Evolutionary conservation across 257 asterid genomes (phyloP).

Genomic region (Lavandula angustifolia): DNA sequence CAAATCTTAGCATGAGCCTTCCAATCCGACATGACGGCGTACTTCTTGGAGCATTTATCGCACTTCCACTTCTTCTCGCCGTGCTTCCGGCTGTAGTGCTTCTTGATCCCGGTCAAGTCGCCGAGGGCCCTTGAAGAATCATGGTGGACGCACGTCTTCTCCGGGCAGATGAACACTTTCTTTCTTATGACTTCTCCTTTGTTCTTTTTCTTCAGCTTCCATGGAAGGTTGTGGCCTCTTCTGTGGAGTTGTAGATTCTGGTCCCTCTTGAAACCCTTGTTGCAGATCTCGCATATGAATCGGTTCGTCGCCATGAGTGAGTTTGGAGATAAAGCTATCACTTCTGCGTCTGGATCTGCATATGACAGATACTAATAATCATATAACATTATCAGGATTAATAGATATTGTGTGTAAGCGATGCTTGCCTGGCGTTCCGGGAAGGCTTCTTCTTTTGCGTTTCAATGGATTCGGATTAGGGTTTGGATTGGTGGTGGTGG

Average conservation of each 20-base stretch:
- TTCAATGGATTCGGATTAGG: constrained; percentile 49
- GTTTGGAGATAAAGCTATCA: constrained; percentile 72
- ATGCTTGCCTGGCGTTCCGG: constrained; percentile 60
- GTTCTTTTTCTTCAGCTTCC: constrained; percentile 77
- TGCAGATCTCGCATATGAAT: constrained; percentile 84
- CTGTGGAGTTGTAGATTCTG: constrained; percentile 85
- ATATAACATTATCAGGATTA: neutral
- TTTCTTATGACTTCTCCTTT: constrained; percentile 51
- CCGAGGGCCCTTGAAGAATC: constrained; percentile 78
- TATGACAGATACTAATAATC: neutral
- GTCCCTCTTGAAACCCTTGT: constrained; percentile 82
- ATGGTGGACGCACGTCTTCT: constrained; percentile 61
- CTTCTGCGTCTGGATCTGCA: constrained; percentile 88
- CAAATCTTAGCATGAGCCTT: constrained; percentile 90
- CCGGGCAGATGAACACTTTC: constrained; percentile 83
- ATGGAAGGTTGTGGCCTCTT: constrained; percentile 87
- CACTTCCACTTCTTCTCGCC: constrained; percentile 80
- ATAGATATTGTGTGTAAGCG: neutral
- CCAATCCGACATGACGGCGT: constrained; percentile 79
- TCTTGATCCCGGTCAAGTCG: constrained; percentile 83
- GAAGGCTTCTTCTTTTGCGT: constrained; percentile 67
- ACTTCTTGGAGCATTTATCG: constrained; percentile 69
- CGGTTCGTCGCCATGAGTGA: constrained; percentile 69
- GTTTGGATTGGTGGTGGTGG: constrained; percentile 35
- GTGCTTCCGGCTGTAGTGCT: constrained; percentile 78